Percentiles rank a stretch among this genome's conserved stretches.
These are phyloP conservation scores for Arachis stenosperma DNA, from an alignment of 306 rosid species.

Conservation along the genomic window DNA sequence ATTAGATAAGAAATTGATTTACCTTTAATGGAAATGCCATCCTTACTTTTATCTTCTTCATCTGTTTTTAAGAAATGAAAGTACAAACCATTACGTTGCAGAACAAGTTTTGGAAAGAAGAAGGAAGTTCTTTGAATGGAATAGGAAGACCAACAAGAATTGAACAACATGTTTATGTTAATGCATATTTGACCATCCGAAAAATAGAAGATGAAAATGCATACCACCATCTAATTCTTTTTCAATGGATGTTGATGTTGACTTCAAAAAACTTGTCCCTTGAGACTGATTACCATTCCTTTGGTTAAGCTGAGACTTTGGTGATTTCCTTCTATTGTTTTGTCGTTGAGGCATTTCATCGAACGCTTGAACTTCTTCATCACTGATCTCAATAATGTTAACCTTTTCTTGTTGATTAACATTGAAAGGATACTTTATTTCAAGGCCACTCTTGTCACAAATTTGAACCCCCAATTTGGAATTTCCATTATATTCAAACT, in stretches of 20 bases:
- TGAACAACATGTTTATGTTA: background rate
- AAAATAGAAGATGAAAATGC: background rate
- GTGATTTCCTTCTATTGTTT: constrained; percentile 29
- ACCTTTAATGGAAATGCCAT: no score
- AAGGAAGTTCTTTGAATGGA: background rate
- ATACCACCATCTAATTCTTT: constrained; percentile 25
- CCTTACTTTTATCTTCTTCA: constrained; percentile 1
- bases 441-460: constrained; percentile 21
- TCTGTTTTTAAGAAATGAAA: background rate
- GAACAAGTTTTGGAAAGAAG: background rate
- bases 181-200: background rate
- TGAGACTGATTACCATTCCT: background rate
- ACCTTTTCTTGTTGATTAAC: background rate
- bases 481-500: constrained; percentile 20
- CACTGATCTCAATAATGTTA: background rate
- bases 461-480: constrained; percentile 20
- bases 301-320: background rate
- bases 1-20: no score
- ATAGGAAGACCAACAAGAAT: background rate
- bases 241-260: background rate
- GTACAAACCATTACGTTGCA: background rate
- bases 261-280: background rate
- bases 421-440: constrained; percentile 32
- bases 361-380: constrained; percentile 4
- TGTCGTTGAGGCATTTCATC: constrained; percentile 13